Evolutionary conservation across 2,329 filamentous ascomycete species (phyloP), one percentile per base, ranked within the genome.

Genomic region (Fusarium paranaense): DNA sequence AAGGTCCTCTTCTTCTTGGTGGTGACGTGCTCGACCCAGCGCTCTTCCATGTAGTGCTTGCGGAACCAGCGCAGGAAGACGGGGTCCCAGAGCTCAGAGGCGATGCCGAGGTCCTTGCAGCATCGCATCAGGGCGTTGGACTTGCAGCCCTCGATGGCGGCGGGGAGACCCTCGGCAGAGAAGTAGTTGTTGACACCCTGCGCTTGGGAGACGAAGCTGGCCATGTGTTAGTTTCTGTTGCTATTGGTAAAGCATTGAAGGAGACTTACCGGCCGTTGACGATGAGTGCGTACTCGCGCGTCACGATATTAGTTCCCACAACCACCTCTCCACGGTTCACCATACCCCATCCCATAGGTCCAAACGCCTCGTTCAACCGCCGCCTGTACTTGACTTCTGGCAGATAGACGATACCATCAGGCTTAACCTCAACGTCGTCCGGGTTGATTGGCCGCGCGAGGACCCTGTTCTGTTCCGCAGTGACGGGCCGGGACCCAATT

Each of bases 341-440:
- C 64, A 99, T 86, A 1, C 97, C 97, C 97, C 97, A 99, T 8
- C 94, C 97, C 63, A 97, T 97, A 0, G 97, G 97, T 0, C 97
- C 96, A 84, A 99, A 99, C 0, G 95, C 95, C 78, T 88, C 87
- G 82, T 98, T 98, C 78, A 99, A 84, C 73, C 97, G 96, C 72
- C 96, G 88, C 52, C 97, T 88, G 85, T 99, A 99, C 86, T 98
- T 98, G 87, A 99, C 98, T 87, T 99, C 97, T 14, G 97, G 97
- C 67, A 99, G 87, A 82, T 98, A 99, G 69, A 98, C 87, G 76
- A 99, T 96, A 37, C 97, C 97, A 85, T 99, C 97, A 35, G 97
- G 96, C 86, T 99, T 99, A 81, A 99, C 93, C 86, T 99, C 97
- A 64, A 99, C 92, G 83, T 98, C 96, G 57, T 92, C 88, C 0